Evolutionary conservation across 2,329 filamentous ascomycete species (phyloP), one percentile per base, ranked within the genome.

Genomic region (Huntiella savannae): DNA sequence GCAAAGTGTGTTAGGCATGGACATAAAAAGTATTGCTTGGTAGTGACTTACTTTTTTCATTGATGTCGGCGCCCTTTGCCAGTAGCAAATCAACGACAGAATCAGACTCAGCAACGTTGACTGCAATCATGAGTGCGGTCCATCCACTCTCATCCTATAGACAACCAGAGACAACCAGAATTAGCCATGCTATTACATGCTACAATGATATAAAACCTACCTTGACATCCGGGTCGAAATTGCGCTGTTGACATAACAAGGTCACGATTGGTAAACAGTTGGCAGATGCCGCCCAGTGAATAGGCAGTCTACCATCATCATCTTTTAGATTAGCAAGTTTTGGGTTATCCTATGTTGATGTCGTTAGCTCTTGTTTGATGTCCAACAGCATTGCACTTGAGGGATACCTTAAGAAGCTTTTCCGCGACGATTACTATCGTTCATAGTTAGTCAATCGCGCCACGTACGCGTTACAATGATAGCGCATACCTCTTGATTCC

Each of bases 211-310:
- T 12, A 12, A 12, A 34, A 43, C 51, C 46, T 58, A 84, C 81
- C 63, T 85, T 75, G 13, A 79, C 78, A 60, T 96, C 87, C 0
- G 83, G 73, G 58, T 96, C 85, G 57, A 95, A 94, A 49, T 69
- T 69, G 55, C 78, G 78, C 51, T 69, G 67, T 47, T 82, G 70
- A 2, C 81, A 70, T 3, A 96, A 68, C 15, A 88, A 59, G 43
- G 80, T 68, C 13, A 83, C 77, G 49, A 95, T 85, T 17, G 78
- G 72, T 5, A 79, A 63, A 53, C 77, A 79, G 59, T 91, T 92
- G 60, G 82, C 81, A 16, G 87, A 91, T 2, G 77, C 75, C 0
- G 91, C 88, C 91, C 91, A 98, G 67, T 98, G 91, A 48, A 96
- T 77, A 2, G 91, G 79, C 34, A 94, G 73, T 39, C 91, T 82